Evolutionary conservation across 495 filamentous ascomycete genomes (phyloP).

Genomic region (Tuber indicum): DNA sequence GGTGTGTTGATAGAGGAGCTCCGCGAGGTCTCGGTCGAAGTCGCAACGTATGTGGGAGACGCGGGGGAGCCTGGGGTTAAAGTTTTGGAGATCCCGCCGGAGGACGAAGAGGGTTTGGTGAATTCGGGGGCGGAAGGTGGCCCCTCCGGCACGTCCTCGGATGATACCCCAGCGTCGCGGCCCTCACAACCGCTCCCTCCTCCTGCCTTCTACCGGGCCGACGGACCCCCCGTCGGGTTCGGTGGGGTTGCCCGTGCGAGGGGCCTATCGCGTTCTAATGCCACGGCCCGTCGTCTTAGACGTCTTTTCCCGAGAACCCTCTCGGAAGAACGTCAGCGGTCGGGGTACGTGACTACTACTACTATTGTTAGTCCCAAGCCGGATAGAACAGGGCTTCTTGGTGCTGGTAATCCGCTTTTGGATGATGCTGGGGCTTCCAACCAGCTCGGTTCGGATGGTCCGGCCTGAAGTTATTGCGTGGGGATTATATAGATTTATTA

Average conservation of each 20-base stretch:
- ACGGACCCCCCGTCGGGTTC: not conserved
- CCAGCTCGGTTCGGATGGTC: not conserved
- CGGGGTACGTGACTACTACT: not conserved
- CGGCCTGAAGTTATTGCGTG: not conserved
- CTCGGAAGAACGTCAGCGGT: not conserved
- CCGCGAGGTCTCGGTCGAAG: not conserved
- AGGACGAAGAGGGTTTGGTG: not conserved
- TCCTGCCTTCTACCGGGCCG: not conserved
- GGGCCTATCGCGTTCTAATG: not conserved
- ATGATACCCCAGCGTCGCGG: not conserved
- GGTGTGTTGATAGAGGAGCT: not conserved
- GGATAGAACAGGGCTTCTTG: not conserved
- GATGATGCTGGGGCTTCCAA: not conserved
- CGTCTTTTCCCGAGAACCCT: not conserved
- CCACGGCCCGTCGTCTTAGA: not conserved
- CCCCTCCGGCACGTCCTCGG: not conserved
- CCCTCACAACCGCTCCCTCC: not conserved
- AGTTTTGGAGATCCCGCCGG: not conserved
- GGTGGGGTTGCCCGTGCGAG: not conserved
- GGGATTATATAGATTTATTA: not conserved
- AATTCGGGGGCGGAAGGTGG: not conserved
- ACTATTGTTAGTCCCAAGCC: not conserved
- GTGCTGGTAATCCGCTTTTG: not conserved
- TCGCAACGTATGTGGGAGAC: not conserved
- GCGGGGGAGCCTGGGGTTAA: not conserved